Evolutionary conservation across 495 filamentous ascomycete species (phyloP), one percentile per base, ranked within the genome.

Genomic region (Penicillium simplicissimum): DNA sequence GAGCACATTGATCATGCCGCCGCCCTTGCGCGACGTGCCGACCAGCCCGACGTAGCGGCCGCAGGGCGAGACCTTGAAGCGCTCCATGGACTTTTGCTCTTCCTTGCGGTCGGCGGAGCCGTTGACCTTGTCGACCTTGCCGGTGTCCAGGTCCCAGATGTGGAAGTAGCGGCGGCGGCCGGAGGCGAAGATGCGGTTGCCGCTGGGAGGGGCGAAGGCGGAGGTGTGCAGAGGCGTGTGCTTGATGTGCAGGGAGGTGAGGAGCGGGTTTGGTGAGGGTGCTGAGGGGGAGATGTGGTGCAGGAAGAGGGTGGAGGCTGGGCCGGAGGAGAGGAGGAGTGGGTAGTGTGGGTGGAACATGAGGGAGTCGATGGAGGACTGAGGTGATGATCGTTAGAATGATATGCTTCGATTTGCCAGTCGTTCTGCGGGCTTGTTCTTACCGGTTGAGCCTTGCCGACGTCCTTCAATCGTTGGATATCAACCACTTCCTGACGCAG

Each of bases 151-250:
- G 70, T 97, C 88, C 95, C 95, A 98, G 66, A 86, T 87, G 77
- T 98, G 95, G 77, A 97, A 96, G 74, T 95, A 98, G 62, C 89
- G 87, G 21, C 96, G 84, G 5, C 92, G 86, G 52, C 92, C 92
- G 25, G 93, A 87, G 55, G 96, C 88, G 71, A 96, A 89, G 63
- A 98, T 87, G 37, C 71, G 72, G 59, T 78, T 77, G 17, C 78
- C 78, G 10, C 64, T 64, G 8, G 79, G 76, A 5, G 73, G 40
- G 40, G 88, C 82, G 75, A 98, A 97, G 17, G 86, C 82, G 1
- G 93, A 89, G 6, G 89, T 91, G 57, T 88, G 84, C 52, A 98
- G 81, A 13, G 93, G 89, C 0, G 93, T 96, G 62, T 82, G 80
- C 67, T 87, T 84, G 64, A 98, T 85, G 73, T 97, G 92, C 33